Conservation (phyloP, 192 early-diverging fungal species). For the Obelidium mucronatum region DNA sequence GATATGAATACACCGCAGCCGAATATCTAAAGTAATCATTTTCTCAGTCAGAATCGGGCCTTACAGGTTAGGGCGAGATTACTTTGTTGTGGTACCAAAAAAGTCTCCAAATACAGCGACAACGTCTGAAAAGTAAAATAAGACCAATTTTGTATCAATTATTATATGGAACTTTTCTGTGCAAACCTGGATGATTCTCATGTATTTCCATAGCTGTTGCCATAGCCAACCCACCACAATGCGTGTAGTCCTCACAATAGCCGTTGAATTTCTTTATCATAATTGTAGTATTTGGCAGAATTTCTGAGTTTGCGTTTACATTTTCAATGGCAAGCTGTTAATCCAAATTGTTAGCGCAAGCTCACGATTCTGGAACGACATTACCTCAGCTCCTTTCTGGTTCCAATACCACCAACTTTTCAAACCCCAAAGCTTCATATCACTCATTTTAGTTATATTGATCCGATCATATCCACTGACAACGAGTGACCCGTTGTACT, state of each 20-base stretch:
- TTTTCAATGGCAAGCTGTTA: background rate
- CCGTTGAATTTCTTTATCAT: background rate
- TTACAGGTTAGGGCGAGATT: too few relatives aligned
- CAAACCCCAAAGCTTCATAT: background rate
- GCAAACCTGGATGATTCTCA: background rate
- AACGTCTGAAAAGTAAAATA: background rate
- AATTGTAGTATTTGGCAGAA: slow-evolving; percentile 16
- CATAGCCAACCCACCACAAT: background rate
- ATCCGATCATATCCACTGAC: slow-evolving; percentile 3
- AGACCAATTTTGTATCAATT: background rate
- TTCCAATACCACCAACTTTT: slow-evolving; percentile 15
- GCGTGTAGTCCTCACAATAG: background rate
- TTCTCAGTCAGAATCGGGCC: too few relatives aligned
- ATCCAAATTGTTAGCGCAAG: background rate
- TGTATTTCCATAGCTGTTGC: background rate
- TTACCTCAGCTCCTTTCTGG: background rate
- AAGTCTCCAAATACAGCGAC: slow-evolving; percentile 13
- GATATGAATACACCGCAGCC: too few relatives aligned
- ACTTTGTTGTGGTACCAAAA: background rate
- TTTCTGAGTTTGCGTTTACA: background rate
- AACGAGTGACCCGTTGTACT: background rate
- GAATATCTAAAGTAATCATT: too few relatives aligned
- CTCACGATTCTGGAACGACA: background rate
- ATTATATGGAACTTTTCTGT: background rate
- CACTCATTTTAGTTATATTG: background rate